Evolutionary conservation across 202 grass and related monocot genomes (phyloP).

Genomic region (Brachypodium distachyon): DNA sequence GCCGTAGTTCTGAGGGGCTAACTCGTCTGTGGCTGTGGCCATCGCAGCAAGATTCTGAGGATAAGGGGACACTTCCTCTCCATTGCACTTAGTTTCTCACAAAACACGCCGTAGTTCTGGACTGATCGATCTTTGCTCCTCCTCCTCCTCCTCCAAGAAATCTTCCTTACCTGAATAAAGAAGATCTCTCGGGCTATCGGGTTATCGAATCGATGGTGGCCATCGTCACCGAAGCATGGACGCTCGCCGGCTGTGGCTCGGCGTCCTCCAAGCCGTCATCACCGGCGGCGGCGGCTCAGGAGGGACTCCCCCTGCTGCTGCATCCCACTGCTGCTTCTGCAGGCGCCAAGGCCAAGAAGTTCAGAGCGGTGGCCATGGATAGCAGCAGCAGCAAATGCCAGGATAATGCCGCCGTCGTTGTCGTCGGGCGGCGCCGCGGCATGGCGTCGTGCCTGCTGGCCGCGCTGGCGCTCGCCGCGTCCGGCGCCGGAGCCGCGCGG

Average conservation of each 20-base stretch:
- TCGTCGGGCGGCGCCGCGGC: constrained; percentile 32
- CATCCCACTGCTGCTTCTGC: accelerated
- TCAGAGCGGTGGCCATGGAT: constrained; percentile 3
- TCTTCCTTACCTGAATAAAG: no score
- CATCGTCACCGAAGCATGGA: constrained; percentile 42
- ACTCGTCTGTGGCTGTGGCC: constrained; percentile 23
- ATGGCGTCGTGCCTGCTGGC: constrained; percentile 47
- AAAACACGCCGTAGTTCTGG: not conserved
- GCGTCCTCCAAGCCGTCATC: not conserved
- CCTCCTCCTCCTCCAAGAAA: no score
- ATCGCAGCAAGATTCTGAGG: constrained; percentile 15
- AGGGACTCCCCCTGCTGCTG: constrained; percentile 6
- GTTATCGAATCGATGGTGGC: constrained; percentile 47
- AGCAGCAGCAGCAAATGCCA: not conserved
- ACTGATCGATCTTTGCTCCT: no score
- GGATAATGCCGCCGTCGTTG: not conserved
- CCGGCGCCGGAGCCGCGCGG: constrained; percentile 13
- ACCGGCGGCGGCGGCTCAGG: not conserved
- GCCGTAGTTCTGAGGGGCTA: constrained; percentile 12
- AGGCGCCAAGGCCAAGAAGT: not conserved
- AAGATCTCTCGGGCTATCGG: not conserved
- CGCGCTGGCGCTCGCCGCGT: constrained; percentile 13
- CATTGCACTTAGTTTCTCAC: not conserved
- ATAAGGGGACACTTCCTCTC: constrained; percentile 12
- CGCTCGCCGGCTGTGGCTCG: constrained; percentile 25